These are phyloP conservation scores for Lanzia echinophila DNA, from an alignment of 2,329 filamentous ascomycete species.

Conservation along the genomic window DNA sequence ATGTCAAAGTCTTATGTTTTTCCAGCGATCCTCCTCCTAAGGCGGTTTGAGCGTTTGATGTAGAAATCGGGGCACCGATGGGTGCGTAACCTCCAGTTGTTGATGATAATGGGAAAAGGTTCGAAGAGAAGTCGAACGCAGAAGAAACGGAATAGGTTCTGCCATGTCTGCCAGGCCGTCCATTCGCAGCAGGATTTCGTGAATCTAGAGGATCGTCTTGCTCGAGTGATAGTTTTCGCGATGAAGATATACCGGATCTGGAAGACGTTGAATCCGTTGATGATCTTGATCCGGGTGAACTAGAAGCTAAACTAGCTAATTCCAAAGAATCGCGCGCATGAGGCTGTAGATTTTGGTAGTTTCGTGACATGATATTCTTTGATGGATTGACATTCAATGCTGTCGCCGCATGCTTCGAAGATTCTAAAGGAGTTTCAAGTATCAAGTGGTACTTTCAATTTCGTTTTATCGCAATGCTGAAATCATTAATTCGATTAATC, in stretches of 20 bases:
- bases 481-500: conserved; percentile 7
- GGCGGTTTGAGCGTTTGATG: conserved; percentile 46
- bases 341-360: conserved; percentile 25
- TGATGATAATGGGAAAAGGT: conserved; percentile 85
- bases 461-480: conserved; percentile 4
- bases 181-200: conserved; percentile 44
- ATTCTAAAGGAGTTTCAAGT: neutral
- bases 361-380: conserved; percentile 25
- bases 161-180: conserved; percentile 36
- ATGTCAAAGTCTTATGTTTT: conserved; percentile 93
- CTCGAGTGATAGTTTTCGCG: conserved; percentile 80
- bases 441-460: neutral
- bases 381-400: conserved; percentile 2
- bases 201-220: conserved; percentile 73
- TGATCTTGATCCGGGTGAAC: conserved; percentile 57
- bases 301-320: conserved; percentile 88
- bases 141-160: conserved; percentile 88
- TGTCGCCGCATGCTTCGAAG: conserved; percentile 5
- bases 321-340: conserved; percentile 80
- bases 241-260: conserved; percentile 84
- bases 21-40: conserved; percentile 76
- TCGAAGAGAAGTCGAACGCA: conserved; percentile 91
- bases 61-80: conserved; percentile 66
- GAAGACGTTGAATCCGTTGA: conserved; percentile 67
- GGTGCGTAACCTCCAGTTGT: conserved; percentile 78